Conservation (phyloP, 371 early-diverging fungal species). For the Nematocida sp. region DNA sequence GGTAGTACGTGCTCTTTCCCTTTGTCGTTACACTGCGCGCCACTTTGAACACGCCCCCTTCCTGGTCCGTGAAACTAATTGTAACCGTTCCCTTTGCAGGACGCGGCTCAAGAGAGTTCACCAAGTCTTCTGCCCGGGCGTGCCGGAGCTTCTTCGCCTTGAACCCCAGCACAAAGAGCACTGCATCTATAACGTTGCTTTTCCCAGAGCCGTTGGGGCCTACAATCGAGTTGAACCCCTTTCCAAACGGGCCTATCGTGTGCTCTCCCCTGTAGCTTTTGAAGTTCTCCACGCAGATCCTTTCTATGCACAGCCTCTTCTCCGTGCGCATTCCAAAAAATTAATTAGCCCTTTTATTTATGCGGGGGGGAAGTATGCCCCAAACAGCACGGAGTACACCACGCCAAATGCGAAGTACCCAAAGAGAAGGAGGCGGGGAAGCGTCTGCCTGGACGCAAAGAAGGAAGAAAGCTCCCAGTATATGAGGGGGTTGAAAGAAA, state of each 20-base stretch:
- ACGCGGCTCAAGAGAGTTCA: slow-evolving; percentile 78
- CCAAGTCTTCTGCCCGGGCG: slow-evolving; percentile 81
- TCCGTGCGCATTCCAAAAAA: slow-evolving; percentile 31
- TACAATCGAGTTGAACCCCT: slow-evolving; percentile 69
- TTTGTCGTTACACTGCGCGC: slow-evolving; percentile 33
- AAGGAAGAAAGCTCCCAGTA: slow-evolving; percentile 54
- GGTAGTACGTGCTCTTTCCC: slow-evolving; percentile 59
- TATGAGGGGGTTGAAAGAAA: slow-evolving; percentile 62
- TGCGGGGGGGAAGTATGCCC: slow-evolving; percentile 62
- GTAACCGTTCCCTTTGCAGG: slow-evolving; percentile 79
- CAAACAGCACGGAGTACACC: slow-evolving; percentile 56
- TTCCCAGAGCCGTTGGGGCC: slow-evolving; percentile 99
- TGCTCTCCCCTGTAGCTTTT: slow-evolving; percentile 65
- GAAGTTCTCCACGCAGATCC: slow-evolving; percentile 61
- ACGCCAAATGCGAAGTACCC: slow-evolving; percentile 58
- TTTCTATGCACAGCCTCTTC: slow-evolving; percentile 34
- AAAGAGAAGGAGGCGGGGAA: slow-evolving; percentile 34
- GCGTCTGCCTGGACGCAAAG: background rate
- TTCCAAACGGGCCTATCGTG: slow-evolving; percentile 55
- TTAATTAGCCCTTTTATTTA: slow-evolving; percentile 21
- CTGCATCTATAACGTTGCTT: slow-evolving; percentile 94
- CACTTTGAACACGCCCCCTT: slow-evolving; percentile 66
- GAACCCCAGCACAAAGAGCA: slow-evolving; percentile 98
- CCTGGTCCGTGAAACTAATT: slow-evolving; percentile 70
- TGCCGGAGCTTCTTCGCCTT: slow-evolving; percentile 96